Conservation (phyloP, 495 filamentous ascomycete species). For the Aspergillus sparsus region DNA sequence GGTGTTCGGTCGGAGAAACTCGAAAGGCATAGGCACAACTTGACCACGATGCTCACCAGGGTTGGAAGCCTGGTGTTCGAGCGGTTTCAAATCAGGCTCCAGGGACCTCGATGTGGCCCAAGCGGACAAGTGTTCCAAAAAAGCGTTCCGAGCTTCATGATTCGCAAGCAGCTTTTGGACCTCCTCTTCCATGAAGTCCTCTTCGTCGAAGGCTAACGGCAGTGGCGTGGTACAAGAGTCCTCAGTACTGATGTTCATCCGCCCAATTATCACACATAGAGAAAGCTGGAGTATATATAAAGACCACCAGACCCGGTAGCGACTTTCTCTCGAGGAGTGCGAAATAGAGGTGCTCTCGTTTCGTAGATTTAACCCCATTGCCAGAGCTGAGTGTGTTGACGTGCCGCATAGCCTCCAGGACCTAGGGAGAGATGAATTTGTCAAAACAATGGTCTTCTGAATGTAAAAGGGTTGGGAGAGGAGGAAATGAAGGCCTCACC, state of each 20-base stretch:
- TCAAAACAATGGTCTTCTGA: neutral
- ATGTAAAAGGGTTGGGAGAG: neutral
- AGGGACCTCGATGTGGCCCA: slow-evolving; percentile 6
- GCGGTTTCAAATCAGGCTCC: slow-evolving; percentile 1
- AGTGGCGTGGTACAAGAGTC: slow-evolving; percentile 58
- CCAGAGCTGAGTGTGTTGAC: slow-evolving; percentile 58
- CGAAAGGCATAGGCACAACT: slow-evolving; percentile 23
- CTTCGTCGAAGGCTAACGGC: slow-evolving; percentile 53
- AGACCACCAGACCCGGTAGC: slow-evolving; percentile 52
- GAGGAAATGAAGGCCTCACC: slow-evolving; percentile 31
- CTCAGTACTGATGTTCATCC: slow-evolving; percentile 54
- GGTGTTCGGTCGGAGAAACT: slow-evolving; percentile 31
- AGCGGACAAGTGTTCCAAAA: slow-evolving; percentile 20
- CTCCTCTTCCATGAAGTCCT: slow-evolving; percentile 37
- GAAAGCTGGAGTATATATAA: slow-evolving; percentile 59
- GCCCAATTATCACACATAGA: slow-evolving; percentile 61
- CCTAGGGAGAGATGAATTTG: slow-evolving; percentile 33
- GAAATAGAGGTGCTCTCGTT: slow-evolving; percentile 52
- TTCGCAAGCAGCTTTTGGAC: slow-evolving; percentile 36
- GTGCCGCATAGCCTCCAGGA: slow-evolving; percentile 63
- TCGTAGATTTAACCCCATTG: slow-evolving; percentile 62
- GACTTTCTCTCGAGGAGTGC: slow-evolving; percentile 49
- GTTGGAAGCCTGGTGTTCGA: neutral
- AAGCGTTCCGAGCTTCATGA: slow-evolving; percentile 28
- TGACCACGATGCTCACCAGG: slow-evolving; percentile 22